Evolutionary conservation across 2,329 filamentous ascomycete species (phyloP).

Genomic region (Colletotrichum navitas): DNA sequence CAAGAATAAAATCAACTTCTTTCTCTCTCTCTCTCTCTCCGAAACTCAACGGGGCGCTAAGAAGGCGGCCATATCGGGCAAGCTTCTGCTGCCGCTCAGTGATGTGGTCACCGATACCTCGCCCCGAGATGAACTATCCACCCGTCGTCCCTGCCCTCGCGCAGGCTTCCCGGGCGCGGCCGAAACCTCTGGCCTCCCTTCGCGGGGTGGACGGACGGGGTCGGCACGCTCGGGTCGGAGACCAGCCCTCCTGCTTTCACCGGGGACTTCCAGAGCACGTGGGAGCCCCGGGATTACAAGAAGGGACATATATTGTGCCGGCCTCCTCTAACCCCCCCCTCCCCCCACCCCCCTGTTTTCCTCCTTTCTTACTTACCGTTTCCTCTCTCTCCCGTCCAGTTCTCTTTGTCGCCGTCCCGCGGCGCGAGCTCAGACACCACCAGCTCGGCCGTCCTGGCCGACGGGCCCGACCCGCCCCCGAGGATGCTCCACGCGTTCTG

Average conservation of each 20-base stretch:
- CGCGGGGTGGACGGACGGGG: slow-evolving; percentile 54
- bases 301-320: slow-evolving; percentile 58
- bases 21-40: no score
- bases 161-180: slow-evolving; percentile 15
- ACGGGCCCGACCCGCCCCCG: slow-evolving; percentile 23
- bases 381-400: slow-evolving; percentile 48
- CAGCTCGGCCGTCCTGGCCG: slow-evolving; percentile 48
- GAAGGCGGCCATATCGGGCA: slow-evolving; percentile 71
- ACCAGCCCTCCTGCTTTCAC: slow-evolving; percentile 57
- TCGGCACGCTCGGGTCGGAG: slow-evolving; percentile 49
- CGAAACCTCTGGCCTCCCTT: slow-evolving; percentile 32
- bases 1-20: no score
- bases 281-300: slow-evolving; percentile 62
- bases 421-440: slow-evolving; percentile 48
- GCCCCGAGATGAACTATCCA: slow-evolving; percentile 68
- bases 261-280: slow-evolving; percentile 60
- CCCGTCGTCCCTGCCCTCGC: slow-evolving; percentile 45
- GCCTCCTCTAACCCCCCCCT: neutral
- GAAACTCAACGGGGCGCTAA: slow-evolving; percentile 58
- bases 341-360: neutral
- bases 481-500: slow-evolving; percentile 60
- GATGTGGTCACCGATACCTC: slow-evolving; percentile 76
- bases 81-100: slow-evolving; percentile 57
- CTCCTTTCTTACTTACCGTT: slow-evolving; percentile 17
- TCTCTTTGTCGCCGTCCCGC: slow-evolving; percentile 50